Conservation (phyloP, 331 rosid genomes). For the Malus hybrid region DNA sequence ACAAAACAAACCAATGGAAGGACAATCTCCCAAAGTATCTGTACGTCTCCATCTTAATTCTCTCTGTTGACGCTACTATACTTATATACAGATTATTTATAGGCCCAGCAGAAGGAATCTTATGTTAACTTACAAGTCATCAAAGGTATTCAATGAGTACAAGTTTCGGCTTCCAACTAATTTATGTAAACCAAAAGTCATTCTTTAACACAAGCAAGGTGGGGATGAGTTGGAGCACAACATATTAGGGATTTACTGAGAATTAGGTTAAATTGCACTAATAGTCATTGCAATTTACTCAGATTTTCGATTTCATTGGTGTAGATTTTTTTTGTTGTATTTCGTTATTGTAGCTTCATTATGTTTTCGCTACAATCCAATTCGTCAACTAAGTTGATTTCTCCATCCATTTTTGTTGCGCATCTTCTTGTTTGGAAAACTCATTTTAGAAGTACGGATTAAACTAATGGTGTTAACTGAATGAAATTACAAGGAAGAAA, state of each 20-base stretch:
- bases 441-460: too few species aligned
- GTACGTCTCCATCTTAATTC: background rate
- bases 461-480: too few species aligned
- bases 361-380: too few species aligned
- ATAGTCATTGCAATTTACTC: background rate
- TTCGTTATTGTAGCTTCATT: too few species aligned
- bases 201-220: constrained; percentile 20
- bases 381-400: too few species aligned
- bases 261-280: background rate
- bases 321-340: too few species aligned
- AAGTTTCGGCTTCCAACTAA: constrained; percentile 18
- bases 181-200: background rate
- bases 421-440: too few species aligned
- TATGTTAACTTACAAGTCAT: background rate
- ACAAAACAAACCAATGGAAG: constrained; percentile 25
- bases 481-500: too few species aligned
- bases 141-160: constrained; percentile 26
- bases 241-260: background rate
- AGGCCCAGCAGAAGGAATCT: background rate
- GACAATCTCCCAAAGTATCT: background rate
- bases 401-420: too few species aligned
- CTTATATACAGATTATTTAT: background rate
- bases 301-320: too few species aligned
- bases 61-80: too few species aligned
- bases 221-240: background rate